These are phyloP conservation scores for Plectranthus barbatus DNA, from an alignment of 257 asterid species.

Conservation along the genomic window DNA sequence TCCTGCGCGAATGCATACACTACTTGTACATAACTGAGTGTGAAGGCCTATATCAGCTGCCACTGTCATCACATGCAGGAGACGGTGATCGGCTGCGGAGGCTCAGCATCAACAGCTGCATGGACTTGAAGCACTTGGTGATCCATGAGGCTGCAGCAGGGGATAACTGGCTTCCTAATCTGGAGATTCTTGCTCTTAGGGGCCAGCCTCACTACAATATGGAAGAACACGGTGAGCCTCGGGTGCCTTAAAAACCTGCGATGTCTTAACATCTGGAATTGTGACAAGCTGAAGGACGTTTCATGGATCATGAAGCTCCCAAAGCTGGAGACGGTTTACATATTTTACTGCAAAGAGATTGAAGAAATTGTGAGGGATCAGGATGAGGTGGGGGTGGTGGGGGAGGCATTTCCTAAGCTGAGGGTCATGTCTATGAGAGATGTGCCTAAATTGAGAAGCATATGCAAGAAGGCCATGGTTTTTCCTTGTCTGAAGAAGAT, in stretches of 20 bases:
- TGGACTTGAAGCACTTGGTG: constrained; percentile 21
- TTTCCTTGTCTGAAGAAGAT: constrained; percentile 39
- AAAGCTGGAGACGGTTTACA: constrained; percentile 33
- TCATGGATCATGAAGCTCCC: constrained; percentile 42
- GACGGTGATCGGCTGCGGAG: constrained; percentile 36
- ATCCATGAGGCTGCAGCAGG: constrained; percentile 30
- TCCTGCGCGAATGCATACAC: constrained; percentile 27
- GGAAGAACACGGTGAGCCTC: constrained; percentile 24
- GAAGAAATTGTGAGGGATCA: constrained; percentile 27
- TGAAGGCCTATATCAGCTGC: constrained; percentile 30
- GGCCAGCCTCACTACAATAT: constrained; percentile 34
- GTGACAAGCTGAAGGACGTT: constrained; percentile 33
- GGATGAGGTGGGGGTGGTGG: constrained; percentile 23
- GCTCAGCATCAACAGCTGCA: constrained; percentile 40
- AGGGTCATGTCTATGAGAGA: constrained; percentile 32
- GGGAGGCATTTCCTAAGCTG: constrained; percentile 30
- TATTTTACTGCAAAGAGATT: constrained; percentile 40
- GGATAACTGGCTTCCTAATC: constrained; percentile 34
- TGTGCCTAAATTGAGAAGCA: constrained; percentile 30
- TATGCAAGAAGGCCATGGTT: constrained; percentile 24
- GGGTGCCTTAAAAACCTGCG: constrained; percentile 34
- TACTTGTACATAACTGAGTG: constrained; percentile 42
- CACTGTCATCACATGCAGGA: constrained; percentile 32
- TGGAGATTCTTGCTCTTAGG: constrained; percentile 38
- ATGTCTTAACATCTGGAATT: constrained; percentile 36